Percentiles rank a stretch among this genome's conserved stretches.
phyloP scores from a whole-genome alignment of 495 filamentous ascomycete species.

The Friedmanniomyces simplex region DNA sequence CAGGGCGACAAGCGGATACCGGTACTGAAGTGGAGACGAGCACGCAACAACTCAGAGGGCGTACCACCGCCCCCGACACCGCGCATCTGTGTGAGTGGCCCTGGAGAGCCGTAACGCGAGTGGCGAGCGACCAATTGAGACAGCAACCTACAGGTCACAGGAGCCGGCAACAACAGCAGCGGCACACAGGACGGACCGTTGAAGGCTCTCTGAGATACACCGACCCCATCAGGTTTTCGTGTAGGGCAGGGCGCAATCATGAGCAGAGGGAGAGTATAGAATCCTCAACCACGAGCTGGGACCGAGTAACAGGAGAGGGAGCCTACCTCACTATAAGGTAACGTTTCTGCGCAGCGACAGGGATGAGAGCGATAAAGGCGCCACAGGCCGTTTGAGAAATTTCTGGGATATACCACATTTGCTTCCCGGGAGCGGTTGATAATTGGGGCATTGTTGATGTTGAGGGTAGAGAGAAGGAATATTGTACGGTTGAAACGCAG shows the following conservation, averaged over 20 bases:
- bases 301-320: background rate
- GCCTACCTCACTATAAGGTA: background rate
- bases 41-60: conserved; percentile 11
- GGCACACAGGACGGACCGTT: background rate
- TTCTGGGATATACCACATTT: background rate
- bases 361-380: background rate
- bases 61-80: conserved; percentile 19
- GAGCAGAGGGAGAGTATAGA: too few species aligned
- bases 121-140: background rate
- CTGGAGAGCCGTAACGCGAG: conserved; percentile 13
- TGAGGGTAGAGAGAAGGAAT: background rate
- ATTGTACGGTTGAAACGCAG: background rate
- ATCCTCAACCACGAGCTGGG: too few species aligned
- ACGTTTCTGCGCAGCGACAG: background rate
- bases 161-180: background rate
- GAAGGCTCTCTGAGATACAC: too few species aligned
- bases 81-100: conserved; percentile 19
- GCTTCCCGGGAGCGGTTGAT: background rate
- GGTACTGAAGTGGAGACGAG: conserved; percentile 20
- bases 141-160: background rate
- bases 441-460: too few species aligned
- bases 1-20: conserved; percentile 22
- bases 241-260: too few species aligned
- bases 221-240: too few species aligned
- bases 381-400: background rate